Evolutionary conservation across 176 grass and related monocot species (phyloP).

Genomic region (Ensete glaucum): DNA sequence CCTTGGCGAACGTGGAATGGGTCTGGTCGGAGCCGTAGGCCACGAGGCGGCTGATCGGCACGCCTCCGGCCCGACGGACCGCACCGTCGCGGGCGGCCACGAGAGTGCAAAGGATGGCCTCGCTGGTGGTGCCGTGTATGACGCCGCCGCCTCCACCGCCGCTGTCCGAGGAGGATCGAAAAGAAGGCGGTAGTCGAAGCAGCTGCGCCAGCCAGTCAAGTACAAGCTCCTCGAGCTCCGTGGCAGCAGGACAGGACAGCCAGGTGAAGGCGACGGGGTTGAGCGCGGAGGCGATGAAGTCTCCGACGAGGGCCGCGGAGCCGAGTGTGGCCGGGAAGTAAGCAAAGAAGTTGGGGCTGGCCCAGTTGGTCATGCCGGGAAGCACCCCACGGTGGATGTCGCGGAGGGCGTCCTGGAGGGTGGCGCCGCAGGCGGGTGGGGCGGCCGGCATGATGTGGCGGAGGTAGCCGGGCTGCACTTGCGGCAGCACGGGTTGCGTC

Average conservation of each 20-base stretch:
- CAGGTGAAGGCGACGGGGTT: slow-evolving; percentile 56
- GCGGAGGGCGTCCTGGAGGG: slow-evolving; percentile 26
- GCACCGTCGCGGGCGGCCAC: slow-evolving; percentile 33
- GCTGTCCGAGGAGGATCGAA: slow-evolving; percentile 7
- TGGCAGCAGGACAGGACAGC: slow-evolving; percentile 32
- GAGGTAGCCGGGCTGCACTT: slow-evolving; percentile 15
- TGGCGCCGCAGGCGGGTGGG: background rate
- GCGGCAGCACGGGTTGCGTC: slow-evolving; percentile 3
- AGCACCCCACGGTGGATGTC: slow-evolving; percentile 26
- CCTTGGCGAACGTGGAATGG: slow-evolving; percentile 48
- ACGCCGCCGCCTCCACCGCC: slow-evolving; percentile 25
- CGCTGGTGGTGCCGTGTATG: slow-evolving; percentile 33
- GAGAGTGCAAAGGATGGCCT: slow-evolving; percentile 47
- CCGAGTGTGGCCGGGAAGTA: slow-evolving; percentile 50
- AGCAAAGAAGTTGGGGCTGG: slow-evolving; percentile 57
- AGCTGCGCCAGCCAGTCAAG: slow-evolving; percentile 52
- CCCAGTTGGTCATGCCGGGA: slow-evolving; percentile 49
- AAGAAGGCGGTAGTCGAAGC: slow-evolving; percentile 15
- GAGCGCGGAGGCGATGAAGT: slow-evolving; percentile 49
- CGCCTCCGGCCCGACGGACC: background rate
- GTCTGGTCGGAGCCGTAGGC: slow-evolving; percentile 48
- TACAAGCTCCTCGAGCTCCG: slow-evolving; percentile 43
- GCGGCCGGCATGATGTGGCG: background rate
- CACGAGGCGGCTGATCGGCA: slow-evolving; percentile 4
- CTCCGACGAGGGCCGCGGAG: slow-evolving; percentile 38